phyloP scores from a whole-genome alignment of 257 asterid genomes.

The Capsicum chinense region DNA sequence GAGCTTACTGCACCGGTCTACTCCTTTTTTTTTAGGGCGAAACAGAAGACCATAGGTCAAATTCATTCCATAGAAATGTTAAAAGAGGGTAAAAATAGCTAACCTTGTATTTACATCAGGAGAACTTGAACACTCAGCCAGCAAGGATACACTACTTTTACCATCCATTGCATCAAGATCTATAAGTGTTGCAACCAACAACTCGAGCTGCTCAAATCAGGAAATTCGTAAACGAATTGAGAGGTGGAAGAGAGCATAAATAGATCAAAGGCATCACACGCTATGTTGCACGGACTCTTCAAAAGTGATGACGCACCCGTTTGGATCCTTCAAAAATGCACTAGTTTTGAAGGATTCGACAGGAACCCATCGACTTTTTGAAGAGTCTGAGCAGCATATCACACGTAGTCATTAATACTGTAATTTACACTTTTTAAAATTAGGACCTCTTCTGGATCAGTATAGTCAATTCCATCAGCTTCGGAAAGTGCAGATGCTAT shows the following conservation, averaged over 20 bases:
- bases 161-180: constrained; percentile 99
- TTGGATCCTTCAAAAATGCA: too few relatives aligned
- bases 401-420: too few relatives aligned
- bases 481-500: constrained; percentile 93
- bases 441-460: constrained; percentile 94
- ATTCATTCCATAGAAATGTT: constrained; percentile 18
- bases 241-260: constrained; percentile 13
- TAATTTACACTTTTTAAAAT: background rate
- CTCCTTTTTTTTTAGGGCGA: background rate
- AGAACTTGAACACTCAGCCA: constrained; percentile 92
- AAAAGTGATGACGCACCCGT: too few relatives aligned
- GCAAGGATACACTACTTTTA: constrained; percentile 76
- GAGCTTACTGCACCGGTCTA: too few relatives aligned
- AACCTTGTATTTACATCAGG: constrained; percentile 94
- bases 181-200: constrained; percentile 82
- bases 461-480: constrained; percentile 92
- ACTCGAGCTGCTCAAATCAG: constrained; percentile 68
- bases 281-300: too few relatives aligned
- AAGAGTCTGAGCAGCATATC: too few relatives aligned
- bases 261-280: background rate
- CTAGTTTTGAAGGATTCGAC: too few relatives aligned
- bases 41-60: background rate
- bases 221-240: constrained; percentile 26
- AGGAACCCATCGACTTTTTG: too few relatives aligned
- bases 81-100: background rate